phyloP scores from a whole-genome alignment of 805 yeast genomes.

The Candida chauliodis region DNA sequence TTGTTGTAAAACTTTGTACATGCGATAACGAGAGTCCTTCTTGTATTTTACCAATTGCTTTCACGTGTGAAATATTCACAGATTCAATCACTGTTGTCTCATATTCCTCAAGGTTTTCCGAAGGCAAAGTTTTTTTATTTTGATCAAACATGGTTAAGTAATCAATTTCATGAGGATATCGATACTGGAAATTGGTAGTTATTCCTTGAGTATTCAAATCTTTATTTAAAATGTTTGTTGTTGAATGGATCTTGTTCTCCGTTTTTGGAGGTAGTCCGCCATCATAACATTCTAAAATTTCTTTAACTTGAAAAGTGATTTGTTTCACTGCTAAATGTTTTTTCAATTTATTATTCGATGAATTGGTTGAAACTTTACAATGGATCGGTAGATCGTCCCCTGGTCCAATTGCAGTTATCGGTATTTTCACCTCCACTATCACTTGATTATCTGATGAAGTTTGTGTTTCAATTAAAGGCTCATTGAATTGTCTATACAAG shows the following conservation, averaged over 20 bases:
- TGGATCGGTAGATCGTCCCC: conserved; percentile 43
- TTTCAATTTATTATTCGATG: conserved; percentile 24
- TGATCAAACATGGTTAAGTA: conserved; percentile 24
- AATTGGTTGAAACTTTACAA: conserved; percentile 40
- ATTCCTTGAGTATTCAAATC: conserved; percentile 25
- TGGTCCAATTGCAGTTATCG: conserved; percentile 57
- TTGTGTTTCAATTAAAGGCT: conserved; percentile 43
- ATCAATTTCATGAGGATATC: conserved; percentile 35
- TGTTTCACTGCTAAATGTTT: conserved; percentile 39
- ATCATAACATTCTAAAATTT: conserved; percentile 51
- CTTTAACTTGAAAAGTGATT: conserved; percentile 48
- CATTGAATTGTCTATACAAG: conserved; percentile 50
- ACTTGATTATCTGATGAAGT: conserved; percentile 49
- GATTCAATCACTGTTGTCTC: conserved; percentile 11
- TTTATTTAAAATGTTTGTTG: conserved; percentile 23
- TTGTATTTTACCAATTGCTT: conserved; percentile 18
- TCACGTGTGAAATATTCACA: conserved; percentile 8
- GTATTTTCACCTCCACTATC: conserved; percentile 43
- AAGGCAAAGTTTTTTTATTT: background rate
- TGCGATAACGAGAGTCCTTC: conserved; percentile 43
- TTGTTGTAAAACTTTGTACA: conserved; percentile 48
- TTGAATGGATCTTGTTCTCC: conserved; percentile 38
- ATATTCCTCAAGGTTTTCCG: conserved; percentile 6
- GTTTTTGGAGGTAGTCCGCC: conserved; percentile 47
- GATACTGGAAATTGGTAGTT: conserved; percentile 19